Base-by-base conservation (phyloP, 2,329 filamentous ascomycete species). In the Colletotrichum destructivum region DNA sequence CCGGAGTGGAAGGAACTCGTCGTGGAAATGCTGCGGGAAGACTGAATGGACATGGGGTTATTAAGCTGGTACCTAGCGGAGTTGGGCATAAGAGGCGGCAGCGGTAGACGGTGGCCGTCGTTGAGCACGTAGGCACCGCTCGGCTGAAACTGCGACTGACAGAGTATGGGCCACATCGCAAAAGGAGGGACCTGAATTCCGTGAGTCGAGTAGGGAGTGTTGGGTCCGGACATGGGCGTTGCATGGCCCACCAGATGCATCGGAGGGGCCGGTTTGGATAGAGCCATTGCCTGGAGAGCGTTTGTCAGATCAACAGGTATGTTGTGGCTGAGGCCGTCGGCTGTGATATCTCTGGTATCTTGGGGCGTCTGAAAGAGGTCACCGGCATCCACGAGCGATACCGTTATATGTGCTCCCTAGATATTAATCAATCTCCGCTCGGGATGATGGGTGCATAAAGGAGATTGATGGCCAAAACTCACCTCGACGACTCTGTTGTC, bases 121-220 rank as follows among this genome's bases (percentile, higher is more conserved):
- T 82, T 78, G 9, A 82, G 49, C 44, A 78, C 35, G 60, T 80
- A 81, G 0, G 79, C 75, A 42, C 81, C 73, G 12, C 63, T 76
- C 0, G 78, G 70, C 11, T 76, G 72, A 31, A 80, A 76, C 12
- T 76, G 77, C 2, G 80, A 70, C 51, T 78, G 80, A 16, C 80
- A 76, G 68, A 84, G 74, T 46, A 82, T 72, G 3, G 81, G 81
- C 61, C 80, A 81, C 76, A 81, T 76, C 6, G 79, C 66, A 54
- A 79, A 75, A 6, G 76, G 71, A 23, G 77, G 77, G 1, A 76
- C 61, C n/a, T 75, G 75, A 13, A 78, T 60, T 8, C 75, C 73
- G 7, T 73, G 44, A 15, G 72, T 21, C 3, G 73, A 40, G 26
- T 67, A 74, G 3, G 49, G 54, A 6, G 62, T 46, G 26, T 21